Evolutionary conservation across 441 rosid genomes (phyloP), one percentile per base, ranked within the genome.

Genomic region (Aquilaria agallochum): DNA sequence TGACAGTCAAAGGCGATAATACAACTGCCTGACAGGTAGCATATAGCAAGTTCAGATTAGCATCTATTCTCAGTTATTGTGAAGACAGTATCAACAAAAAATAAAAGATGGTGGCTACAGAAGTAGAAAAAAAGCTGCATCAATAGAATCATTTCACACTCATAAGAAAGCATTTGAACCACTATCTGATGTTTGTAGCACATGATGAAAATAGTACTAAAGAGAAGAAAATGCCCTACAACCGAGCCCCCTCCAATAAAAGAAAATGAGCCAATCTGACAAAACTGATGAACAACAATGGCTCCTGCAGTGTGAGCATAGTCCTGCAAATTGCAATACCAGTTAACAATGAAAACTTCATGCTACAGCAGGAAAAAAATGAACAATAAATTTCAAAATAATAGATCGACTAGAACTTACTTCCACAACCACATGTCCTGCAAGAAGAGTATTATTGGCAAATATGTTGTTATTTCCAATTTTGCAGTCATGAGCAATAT

Each of bases 221-320:
- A 56, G 20, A 32, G 31, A n/a, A 47, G 65, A 13, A 32, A 73
- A 68, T 60, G 66, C 44, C 75, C 45, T 85, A 94, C 99, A 91
- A 82, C 96, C 32, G 96, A 89, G 72, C 97, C 96, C 72, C 99
- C 97, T 12, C 97, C 96, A 48, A 91, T 72, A 75, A 91, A 95
- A 69, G 96, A 71, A 55, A 80, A 88, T 1, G 96, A 86, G 66
- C 96, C 95, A 58, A 91, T 68, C 65, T 67, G 87, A 68, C 96
- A 91, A 77, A 87, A 89, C 73, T 95, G 99, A 81, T 91, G 99
- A 76, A 95, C 76, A 46, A 84, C 92, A 4, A 74, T 73, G 42
- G 90, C 91, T 33, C 97, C 97, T 54, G 94, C 99, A 20, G 94
- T 89, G 82, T 82, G 97, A 59, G 76, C 74, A 73, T 75, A 70